Percentiles rank a stretch among this genome's conserved stretches.
These are phyloP conservation scores for Ceratocystis papillata DNA, from an alignment of 2,329 filamentous ascomycete species.

Conservation along the genomic window DNA sequence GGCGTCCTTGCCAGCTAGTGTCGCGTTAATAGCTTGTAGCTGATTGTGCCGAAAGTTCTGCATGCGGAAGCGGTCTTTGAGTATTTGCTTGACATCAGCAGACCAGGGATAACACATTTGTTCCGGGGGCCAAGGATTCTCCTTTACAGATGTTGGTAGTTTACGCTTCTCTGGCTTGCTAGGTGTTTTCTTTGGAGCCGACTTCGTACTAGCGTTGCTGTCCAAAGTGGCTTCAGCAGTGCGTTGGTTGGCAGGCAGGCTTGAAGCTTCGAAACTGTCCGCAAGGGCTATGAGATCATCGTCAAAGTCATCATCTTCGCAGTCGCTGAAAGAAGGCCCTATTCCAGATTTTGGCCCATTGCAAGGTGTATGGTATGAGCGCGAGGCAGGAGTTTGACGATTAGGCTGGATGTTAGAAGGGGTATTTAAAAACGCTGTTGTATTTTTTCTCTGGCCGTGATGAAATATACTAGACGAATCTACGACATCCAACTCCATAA, in stretches of 20 bases:
- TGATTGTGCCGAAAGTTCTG: conserved; percentile 83
- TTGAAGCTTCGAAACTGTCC: conserved; percentile 27
- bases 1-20: conserved; percentile 72
- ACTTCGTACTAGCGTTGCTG: conserved; percentile 33
- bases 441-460: not conserved
- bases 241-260: conserved; percentile 35
- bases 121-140: conserved; percentile 37
- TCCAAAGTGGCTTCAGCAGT: conserved; percentile 4
- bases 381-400: not conserved
- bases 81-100: conserved; percentile 64
- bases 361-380: not conserved
- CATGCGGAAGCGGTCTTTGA: conserved; percentile 76
- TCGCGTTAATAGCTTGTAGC: conserved; percentile 90
- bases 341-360: not conserved
- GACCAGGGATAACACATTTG: conserved; percentile 70
- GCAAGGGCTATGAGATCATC: conserved; percentile 25
- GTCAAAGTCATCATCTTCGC: conserved; percentile 21
- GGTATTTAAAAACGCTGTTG: not conserved
- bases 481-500: conserved; percentile 20
- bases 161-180: conserved; percentile 30
- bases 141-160: conserved; percentile 26
- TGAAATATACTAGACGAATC: not conserved
- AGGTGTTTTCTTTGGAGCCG: conserved; percentile 28
- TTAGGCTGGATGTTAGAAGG: not conserved
- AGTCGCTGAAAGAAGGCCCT: conserved; percentile 23